phyloP scores from a whole-genome alignment of 495 filamentous ascomycete genomes.

The Neurospora sp. region DNA sequence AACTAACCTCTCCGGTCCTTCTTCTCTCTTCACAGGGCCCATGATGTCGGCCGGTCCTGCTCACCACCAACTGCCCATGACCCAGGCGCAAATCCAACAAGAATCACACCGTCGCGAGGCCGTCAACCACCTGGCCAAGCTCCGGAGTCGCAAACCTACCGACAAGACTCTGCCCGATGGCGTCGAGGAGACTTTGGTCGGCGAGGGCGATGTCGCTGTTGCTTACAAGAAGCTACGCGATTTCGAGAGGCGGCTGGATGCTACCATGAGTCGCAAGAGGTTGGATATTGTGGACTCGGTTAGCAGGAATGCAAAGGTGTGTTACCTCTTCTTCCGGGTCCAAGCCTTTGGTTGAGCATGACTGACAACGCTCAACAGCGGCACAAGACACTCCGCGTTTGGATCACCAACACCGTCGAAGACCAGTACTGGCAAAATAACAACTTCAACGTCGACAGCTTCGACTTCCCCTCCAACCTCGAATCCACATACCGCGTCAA shows the following conservation, averaged over 20 bases:
- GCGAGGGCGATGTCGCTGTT: slow-evolving; percentile 67
- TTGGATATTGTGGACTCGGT: slow-evolving; percentile 82
- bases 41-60: slow-evolving; percentile 19
- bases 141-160: slow-evolving; percentile 76
- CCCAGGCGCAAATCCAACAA: slow-evolving; percentile 43
- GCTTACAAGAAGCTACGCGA: slow-evolving; percentile 78
- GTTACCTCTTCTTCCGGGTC: neutral
- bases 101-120: slow-evolving; percentile 45
- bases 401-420: slow-evolving; percentile 93
- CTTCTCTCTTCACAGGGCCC: slow-evolving; percentile 14
- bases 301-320: slow-evolving; percentile 62
- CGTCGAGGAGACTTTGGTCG: slow-evolving; percentile 56
- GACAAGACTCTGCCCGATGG: slow-evolving; percentile 91
- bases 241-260: slow-evolving; percentile 80
- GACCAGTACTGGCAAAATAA: slow-evolving; percentile 85
- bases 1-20: slow-evolving; percentile 1
- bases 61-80: slow-evolving; percentile 43
- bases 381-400: slow-evolving; percentile 78
- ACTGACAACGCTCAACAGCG: slow-evolving; percentile 30
- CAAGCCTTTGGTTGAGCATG: neutral
- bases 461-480: slow-evolving; percentile 61
- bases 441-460: slow-evolving; percentile 52
- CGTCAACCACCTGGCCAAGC: slow-evolving; percentile 57
- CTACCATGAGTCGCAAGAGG: slow-evolving; percentile 88
- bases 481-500: slow-evolving; percentile 77